Evolutionary conservation across 805 yeast species (phyloP).

Genomic region (Kazachstania africana): DNA sequence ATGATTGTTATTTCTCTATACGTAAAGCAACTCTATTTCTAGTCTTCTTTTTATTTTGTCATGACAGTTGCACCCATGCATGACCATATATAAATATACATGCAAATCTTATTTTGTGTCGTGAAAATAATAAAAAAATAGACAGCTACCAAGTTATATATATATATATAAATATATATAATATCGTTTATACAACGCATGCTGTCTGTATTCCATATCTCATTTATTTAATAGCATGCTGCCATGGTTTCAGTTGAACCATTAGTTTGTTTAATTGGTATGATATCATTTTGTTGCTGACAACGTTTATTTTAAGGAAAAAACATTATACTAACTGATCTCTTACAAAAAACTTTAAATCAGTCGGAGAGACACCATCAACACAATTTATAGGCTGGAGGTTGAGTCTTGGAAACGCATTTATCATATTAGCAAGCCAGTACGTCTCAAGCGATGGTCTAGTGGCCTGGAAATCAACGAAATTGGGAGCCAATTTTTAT

Average conservation of each 20-base stretch:
- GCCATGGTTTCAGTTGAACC: too few species aligned
- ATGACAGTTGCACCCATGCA: too few species aligned
- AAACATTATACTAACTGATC: conserved; percentile 1
- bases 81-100: too few species aligned
- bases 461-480: conserved; percentile 25
- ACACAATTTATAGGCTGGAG: conserved; percentile 26
- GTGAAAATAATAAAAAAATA: too few species aligned
- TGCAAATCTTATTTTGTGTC: too few species aligned
- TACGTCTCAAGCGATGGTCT: conserved; percentile 23
- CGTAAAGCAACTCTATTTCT: not conserved
- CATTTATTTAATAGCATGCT: too few species aligned
- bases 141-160: too few species aligned
- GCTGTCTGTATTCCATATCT: too few species aligned
- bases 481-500: conserved; percentile 24
- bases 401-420: conserved; percentile 21
- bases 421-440: conserved; percentile 20
- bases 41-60: not conserved
- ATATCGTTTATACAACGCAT: too few species aligned
- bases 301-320: too few species aligned
- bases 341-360: too few species aligned
- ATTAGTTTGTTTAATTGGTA: conserved; percentile 3
- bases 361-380: conserved; percentile 25
- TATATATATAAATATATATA: too few species aligned
- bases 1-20: not conserved
- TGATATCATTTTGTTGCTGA: not conserved